These are phyloP conservation scores for Cyberlindnera xishuangbannaensis DNA, from an alignment of 805 yeast genomes.

Conservation along the genomic window DNA sequence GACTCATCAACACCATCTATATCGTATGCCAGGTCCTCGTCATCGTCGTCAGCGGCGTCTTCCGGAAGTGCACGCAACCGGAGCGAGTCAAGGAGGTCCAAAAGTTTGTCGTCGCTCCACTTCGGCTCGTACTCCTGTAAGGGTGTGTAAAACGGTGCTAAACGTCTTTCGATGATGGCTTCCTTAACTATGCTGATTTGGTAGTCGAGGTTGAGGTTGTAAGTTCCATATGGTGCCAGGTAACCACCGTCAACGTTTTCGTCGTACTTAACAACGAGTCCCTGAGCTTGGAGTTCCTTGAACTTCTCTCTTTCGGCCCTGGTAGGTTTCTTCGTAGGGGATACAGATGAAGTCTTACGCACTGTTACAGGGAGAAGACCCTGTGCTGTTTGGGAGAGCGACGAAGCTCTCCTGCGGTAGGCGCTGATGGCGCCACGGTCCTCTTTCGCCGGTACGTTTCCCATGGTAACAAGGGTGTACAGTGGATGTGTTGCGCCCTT, in stretches of 20 bases:
- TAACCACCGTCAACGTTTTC: slow-evolving; percentile 93
- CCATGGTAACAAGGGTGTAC: slow-evolving; percentile 36
- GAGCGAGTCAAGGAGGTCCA: slow-evolving; percentile 42
- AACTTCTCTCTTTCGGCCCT: slow-evolving; percentile 50
- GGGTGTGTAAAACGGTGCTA: slow-evolving; percentile 91
- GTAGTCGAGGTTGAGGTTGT: slow-evolving; percentile 67
- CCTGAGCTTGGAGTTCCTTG: slow-evolving; percentile 48
- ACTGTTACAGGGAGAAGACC: slow-evolving; percentile 1
- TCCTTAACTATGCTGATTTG: slow-evolving; percentile 66
- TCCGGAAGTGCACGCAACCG: slow-evolving; percentile 50
- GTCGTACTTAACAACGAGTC: slow-evolving; percentile 51
- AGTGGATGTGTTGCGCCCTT: too few relatives aligned
- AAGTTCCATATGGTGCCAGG: slow-evolving; percentile 87
- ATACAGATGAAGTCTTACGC: slow-evolving; percentile 1
- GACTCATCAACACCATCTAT: slow-evolving; percentile 45
- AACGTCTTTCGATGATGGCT: slow-evolving; percentile 58
- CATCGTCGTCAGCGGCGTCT: slow-evolving; percentile 47
- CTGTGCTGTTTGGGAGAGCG: slow-evolving; percentile 6
- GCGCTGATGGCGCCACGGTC: slow-evolving; percentile 27
- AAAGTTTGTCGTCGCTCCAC: slow-evolving; percentile 69
- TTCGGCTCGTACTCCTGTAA: slow-evolving; percentile 67
- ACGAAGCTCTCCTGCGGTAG: slow-evolving; percentile 12
- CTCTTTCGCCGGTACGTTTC: slow-evolving; percentile 42
- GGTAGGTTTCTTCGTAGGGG: slow-evolving; percentile 28
- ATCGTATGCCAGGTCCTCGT: slow-evolving; percentile 59